phyloP scores from a whole-genome alignment of 2,329 filamentous ascomycete genomes.

The Hirsutella thompsonii region DNA sequence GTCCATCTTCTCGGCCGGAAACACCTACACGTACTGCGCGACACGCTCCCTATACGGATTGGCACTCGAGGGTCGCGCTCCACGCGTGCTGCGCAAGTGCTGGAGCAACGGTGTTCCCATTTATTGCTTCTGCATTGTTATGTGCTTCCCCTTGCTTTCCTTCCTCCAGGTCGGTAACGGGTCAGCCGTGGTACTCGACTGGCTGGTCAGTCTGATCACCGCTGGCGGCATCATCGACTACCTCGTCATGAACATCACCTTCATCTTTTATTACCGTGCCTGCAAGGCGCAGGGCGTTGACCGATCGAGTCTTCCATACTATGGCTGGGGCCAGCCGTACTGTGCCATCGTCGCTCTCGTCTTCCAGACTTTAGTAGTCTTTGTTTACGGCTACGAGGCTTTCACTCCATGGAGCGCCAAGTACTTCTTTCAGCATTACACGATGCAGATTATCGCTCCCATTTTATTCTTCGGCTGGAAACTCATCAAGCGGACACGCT shows the following conservation, averaged over 20 bases:
- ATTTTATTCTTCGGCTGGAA: constrained; percentile 50
- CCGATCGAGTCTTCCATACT: constrained; percentile 42
- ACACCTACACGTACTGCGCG: constrained; percentile 38
- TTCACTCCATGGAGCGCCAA: constrained; percentile 35
- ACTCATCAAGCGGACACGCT: constrained; percentile 43
- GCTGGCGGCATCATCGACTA: constrained; percentile 50
- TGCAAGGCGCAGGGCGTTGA: constrained; percentile 37
- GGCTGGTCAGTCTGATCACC: constrained; percentile 43
- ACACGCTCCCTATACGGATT: constrained; percentile 37
- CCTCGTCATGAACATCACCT: constrained; percentile 37
- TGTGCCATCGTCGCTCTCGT: constrained; percentile 32
- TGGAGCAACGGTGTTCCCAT: constrained; percentile 49
- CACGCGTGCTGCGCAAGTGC: constrained; percentile 40
- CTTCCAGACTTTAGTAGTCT: constrained; percentile 29
- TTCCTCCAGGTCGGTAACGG: constrained; percentile 37
- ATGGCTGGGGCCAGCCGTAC: constrained; percentile 45
- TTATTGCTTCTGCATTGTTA: constrained; percentile 40
- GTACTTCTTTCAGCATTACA: constrained; percentile 40
- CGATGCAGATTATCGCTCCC: constrained; percentile 40
- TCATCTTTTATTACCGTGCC: constrained; percentile 36
- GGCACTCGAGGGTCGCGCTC: constrained; percentile 35
- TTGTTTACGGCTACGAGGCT: constrained; percentile 42
- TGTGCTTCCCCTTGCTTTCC: constrained; percentile 38
- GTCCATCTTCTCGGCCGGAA: constrained; percentile 32
- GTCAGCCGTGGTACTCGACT: constrained; percentile 36